phyloP scores from a whole-genome alignment of 768 basidiomycete genomes.

The Pleurotus ostreatus region DNA sequence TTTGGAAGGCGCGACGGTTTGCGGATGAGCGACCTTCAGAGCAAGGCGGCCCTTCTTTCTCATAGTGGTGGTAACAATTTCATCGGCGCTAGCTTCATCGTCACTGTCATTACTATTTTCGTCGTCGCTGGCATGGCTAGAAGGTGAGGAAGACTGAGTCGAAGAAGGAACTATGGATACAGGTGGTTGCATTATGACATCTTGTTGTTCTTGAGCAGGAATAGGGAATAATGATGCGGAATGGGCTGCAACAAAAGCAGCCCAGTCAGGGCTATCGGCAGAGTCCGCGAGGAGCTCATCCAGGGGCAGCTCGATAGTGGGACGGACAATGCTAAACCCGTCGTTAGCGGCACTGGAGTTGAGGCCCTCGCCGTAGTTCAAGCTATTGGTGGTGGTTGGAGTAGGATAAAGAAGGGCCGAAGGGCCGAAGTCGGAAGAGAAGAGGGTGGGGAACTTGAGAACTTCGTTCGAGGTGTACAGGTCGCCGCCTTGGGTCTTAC shows the following conservation, averaged over 20 bases:
- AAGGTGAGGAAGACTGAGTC: slow-evolving; percentile 11
- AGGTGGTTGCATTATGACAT: slow-evolving; percentile 15
- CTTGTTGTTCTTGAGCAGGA: slow-evolving; percentile 16
- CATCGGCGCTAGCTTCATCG: slow-evolving; percentile 29
- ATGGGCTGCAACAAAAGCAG: slow-evolving; percentile 12
- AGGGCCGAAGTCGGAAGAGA: slow-evolving; percentile 74
- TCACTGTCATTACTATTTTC: slow-evolving; percentile 31
- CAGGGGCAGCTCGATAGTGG: slow-evolving; percentile 83
- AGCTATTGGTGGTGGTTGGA: slow-evolving; percentile 60
- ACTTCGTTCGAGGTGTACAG: slow-evolving; percentile 22
- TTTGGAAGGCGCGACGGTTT: slow-evolving; percentile 57
- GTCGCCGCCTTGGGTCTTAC: slow-evolving; percentile 18
- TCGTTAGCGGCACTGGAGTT: slow-evolving; percentile 41
- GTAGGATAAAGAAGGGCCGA: slow-evolving; percentile 67
- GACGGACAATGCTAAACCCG: slow-evolving; percentile 61
- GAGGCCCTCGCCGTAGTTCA: slow-evolving; percentile 79
- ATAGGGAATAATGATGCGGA: slow-evolving; percentile 15
- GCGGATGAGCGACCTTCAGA: slow-evolving; percentile 39
- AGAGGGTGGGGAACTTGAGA: slow-evolving; percentile 71
- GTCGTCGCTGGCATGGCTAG: slow-evolving; percentile 16
- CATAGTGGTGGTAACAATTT: slow-evolving; percentile 13
- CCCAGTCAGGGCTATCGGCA: slow-evolving; percentile 12
- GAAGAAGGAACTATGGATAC: slow-evolving; percentile 9
- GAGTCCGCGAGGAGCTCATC: slow-evolving; percentile 62
- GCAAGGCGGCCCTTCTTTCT: slow-evolving; percentile 12